Evolutionary conservation across 2,329 filamentous ascomycete species (phyloP).

Genomic region (Thielaviopsis populi): DNA sequence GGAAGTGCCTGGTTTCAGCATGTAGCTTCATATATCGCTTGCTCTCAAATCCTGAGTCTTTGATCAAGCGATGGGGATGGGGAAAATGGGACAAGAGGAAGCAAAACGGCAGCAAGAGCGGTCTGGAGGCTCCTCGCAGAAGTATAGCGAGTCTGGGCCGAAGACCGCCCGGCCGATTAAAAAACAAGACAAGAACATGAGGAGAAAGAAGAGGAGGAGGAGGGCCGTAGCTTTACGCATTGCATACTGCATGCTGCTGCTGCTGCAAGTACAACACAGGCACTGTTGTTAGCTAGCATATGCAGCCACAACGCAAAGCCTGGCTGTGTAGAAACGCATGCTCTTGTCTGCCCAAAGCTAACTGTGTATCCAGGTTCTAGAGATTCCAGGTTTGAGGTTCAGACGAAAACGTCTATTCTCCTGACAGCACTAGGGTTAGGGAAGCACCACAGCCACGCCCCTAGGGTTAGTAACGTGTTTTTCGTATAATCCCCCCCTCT

Average conservation of each 20-base stretch:
- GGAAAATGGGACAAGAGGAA: slow-evolving; percentile 2
- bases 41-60: not conserved
- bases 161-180: not conserved
- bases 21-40: not conserved
- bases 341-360: not conserved
- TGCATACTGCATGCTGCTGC: not conserved
- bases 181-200: not conserved
- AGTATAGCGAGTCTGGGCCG: not conserved
- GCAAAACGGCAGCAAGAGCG: not conserved
- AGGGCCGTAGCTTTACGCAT: not conserved
- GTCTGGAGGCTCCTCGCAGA: not conserved
- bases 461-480: too few species aligned
- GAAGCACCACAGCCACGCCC: too few species aligned
- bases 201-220: not conserved
- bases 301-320: too few species aligned
- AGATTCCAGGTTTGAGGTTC: not conserved
- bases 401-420: too few species aligned
- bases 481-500: too few species aligned
- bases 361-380: too few species aligned
- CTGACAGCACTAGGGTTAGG: not conserved
- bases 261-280: not conserved
- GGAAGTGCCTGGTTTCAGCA: not conserved
- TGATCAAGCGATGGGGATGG: not conserved
- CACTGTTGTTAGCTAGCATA: not conserved
- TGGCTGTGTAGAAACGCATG: too few species aligned